phyloP scores from a whole-genome alignment of 352 stramenopile genomes.

The Aphanomyces euteiches region DNA sequence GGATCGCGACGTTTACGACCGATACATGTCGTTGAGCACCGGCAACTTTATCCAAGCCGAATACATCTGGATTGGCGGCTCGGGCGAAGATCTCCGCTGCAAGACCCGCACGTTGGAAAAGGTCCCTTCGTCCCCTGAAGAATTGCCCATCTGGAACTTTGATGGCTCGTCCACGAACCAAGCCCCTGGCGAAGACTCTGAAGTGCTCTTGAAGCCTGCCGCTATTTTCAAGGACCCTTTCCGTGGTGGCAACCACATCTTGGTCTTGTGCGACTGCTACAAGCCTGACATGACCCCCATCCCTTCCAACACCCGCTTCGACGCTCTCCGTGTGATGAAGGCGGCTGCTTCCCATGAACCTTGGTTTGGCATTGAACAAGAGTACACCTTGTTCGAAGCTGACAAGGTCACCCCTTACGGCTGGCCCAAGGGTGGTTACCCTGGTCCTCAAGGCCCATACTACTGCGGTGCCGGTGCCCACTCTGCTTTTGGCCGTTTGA shows the following conservation, averaged over 20 bases:
- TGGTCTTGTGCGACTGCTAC: slow-evolving; percentile 97
- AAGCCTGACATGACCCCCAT: slow-evolving; percentile 92
- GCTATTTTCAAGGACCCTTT: slow-evolving; percentile 97
- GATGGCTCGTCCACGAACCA: slow-evolving; percentile 95
- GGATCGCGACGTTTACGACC: slow-evolving; percentile 73
- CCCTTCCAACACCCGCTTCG: slow-evolving; percentile 88
- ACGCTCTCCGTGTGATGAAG: slow-evolving; percentile 68
- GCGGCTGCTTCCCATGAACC: slow-evolving; percentile 50
- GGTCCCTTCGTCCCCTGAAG: slow-evolving; percentile 57
- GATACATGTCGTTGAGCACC: slow-evolving; percentile 62
- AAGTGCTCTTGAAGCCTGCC: slow-evolving; percentile 91
- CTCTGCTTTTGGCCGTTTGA: slow-evolving; percentile 93
- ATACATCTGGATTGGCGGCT: slow-evolving; percentile 95
- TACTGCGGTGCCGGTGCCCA: slow-evolving; percentile 93
- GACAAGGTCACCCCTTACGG: slow-evolving; percentile 86
- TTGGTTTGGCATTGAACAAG: slow-evolving; percentile 98
- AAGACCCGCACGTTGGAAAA: slow-evolving; percentile 92
- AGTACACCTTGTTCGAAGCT: slow-evolving; percentile 93
- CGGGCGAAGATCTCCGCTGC: slow-evolving; percentile 87
- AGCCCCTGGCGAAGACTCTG: slow-evolving; percentile 95
- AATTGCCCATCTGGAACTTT: slow-evolving; percentile 97
- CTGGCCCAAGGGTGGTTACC: slow-evolving; percentile 88
- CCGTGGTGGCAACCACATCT: slow-evolving; percentile 91
- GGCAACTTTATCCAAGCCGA: slow-evolving; percentile 68
- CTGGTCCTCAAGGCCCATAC: slow-evolving; percentile 88